Evolutionary conservation across 805 yeast species (phyloP), one percentile per base, ranked within the genome.

Genomic region (Ogataea populi-albae): DNA sequence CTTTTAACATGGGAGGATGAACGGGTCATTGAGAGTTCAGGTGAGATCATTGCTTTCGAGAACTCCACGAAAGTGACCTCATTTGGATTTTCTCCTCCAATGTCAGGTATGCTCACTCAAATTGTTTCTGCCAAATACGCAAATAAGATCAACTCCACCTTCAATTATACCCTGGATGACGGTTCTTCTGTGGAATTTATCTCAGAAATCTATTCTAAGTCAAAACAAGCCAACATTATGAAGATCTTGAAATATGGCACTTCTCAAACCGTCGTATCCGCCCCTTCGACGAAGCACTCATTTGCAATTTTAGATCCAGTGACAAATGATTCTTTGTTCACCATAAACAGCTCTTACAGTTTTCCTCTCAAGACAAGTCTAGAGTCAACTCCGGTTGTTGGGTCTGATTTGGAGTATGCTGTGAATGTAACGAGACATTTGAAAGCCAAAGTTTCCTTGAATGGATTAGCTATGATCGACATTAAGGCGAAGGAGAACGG

Each of bases 1-100:
- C 47, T 80, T 21, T 62, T 73, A 25, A 62, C 76, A 14, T 80
- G 78, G 73, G 80, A 77, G 53, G 65, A 66, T 34, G 46, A 52
- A 2, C 45, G 60, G 9, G 65, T 78, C 19, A 59, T 47, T 8
- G 49, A 52, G 14, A 59, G 71, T 24, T 34, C 47, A 5, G 81
- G 81, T 38, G 54, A 58, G 8, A 44, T 73, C 1, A 23, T 52
- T 1, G 23, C 46, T 4, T 45, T 43, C 35, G 57, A 52, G 17
- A 64, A 61, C 40, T 31, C 56, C 5, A 55, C 65, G 6, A 46
- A 50, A 15, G 64, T 64, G 8, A 41, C 45, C 5, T 41, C 55
- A 1, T 40, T 65, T 34, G 68, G 61, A 1, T 27, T 68, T 30
- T 50, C 63, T 12, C 64, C 66, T n/a, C 73, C 72, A 26, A 59